Base-by-base conservation (phyloP, 257 asterid species). In the Scutellaria galericulata region DNA sequence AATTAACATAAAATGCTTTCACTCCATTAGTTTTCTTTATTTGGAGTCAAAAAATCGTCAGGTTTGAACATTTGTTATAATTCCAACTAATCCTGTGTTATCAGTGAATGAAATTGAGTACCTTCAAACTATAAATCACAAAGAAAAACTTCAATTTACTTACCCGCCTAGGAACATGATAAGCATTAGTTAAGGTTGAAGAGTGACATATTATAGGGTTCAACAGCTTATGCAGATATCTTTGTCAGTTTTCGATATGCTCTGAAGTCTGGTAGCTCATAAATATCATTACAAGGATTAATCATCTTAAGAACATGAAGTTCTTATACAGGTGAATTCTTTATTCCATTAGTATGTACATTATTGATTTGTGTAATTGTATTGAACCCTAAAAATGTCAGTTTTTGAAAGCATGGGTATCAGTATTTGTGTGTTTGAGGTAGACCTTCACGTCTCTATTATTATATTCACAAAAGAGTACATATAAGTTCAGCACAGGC, bases 201-300 rank as follows among this genome's bases (percentile, higher is more conserved):
- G 12, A 9, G 52, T 20, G 61, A 44, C 56, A 48, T 50, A 35
- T 69, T 69, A 20, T 44, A 37, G 44, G 56, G 56, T 69, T 69
- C 56, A 42, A 24, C 31, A 56, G 65, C 18, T 42, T 42, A 41
- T 22, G 74, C 65, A 18, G 40, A 41, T 42, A 56, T 1, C 53
- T 42, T 22, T 7, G 41, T 15, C 9, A 57, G 44, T 61, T 61
- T 9, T 41, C 12, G 3, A 18, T 40, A 40, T 2, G 35, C 10
- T 1, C 67, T 61, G 35, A 15, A 40, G 8, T 61, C 15, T 40
- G 51, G 67, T 61, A 15, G 51, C 67, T 44, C 51, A 41, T 15
- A 41, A 18, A 61, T n/a, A 40, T 61, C 14, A 61, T 61, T 61
- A 42, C 67, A 39, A 7, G 63, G 41, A 56, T 56, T 10, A 11